phyloP scores from a whole-genome alignment of 2,329 filamentous ascomycete genomes.

The Cladosporium phlei region DNA sequence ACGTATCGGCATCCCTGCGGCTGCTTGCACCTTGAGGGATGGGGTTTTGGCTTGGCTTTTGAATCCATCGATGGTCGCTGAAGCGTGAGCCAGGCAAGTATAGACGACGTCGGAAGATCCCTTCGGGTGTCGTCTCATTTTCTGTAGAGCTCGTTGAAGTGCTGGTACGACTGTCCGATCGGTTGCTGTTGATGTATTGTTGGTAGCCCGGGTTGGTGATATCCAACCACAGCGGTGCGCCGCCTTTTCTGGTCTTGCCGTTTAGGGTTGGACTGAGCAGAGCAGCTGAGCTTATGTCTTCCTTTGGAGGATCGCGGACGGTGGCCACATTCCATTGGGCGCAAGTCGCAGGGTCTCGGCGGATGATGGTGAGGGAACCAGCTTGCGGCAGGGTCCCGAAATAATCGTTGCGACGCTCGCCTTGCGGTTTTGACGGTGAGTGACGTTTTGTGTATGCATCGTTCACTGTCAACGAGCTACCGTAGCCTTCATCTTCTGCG shows the following conservation, averaged over 20 bases:
- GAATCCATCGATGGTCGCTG: conserved; percentile 17
- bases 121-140: conserved; percentile 26
- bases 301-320: conserved; percentile 42
- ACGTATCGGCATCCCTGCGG: background rate
- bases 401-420: conserved; percentile 8
- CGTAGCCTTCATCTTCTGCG: conserved; percentile 18
- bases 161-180: conserved; percentile 23
- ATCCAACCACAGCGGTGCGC: conserved; percentile 48
- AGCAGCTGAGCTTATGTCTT: conserved; percentile 42
- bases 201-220: conserved; percentile 57
- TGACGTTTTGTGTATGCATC: conserved; percentile 22
- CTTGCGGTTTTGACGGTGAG: conserved; percentile 21
- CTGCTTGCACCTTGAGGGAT: conserved; percentile 26
- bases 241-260: conserved; percentile 33
- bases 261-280: conserved; percentile 25
- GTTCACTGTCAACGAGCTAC: conserved; percentile 20
- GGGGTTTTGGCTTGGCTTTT: background rate
- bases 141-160: conserved; percentile 24
- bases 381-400: conserved; percentile 15
- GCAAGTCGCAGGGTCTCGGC: conserved; percentile 45
- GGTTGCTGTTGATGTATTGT: conserved; percentile 46
- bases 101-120: conserved; percentile 42
- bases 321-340: conserved; percentile 50
- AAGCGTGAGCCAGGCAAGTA: conserved; percentile 45
- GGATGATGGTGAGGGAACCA: conserved; percentile 43